These are phyloP conservation scores for Lactarius quietus DNA, from an alignment of 768 basidiomycete species.

Conservation along the genomic window DNA sequence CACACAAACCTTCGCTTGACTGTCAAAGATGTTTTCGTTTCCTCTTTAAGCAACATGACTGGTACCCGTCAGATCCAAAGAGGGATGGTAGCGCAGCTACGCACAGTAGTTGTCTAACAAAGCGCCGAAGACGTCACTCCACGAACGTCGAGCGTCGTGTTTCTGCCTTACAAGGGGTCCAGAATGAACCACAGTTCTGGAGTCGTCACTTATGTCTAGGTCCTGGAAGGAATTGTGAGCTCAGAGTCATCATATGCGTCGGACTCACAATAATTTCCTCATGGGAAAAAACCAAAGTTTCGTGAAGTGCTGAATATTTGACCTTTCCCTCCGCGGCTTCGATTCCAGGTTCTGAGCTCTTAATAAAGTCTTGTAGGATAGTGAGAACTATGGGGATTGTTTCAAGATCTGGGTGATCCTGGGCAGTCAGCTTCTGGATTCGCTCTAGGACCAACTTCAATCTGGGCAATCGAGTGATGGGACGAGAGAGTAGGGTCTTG, in stretches of 20 bases:
- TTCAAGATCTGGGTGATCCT: slow-evolving; percentile 76
- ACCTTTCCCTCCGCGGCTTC: slow-evolving; percentile 89
- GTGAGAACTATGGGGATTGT: slow-evolving; percentile 67
- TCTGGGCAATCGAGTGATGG: slow-evolving; percentile 84
- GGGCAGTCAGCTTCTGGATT: slow-evolving; percentile 59
- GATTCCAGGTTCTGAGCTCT: slow-evolving; percentile 87
- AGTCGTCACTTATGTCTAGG: slow-evolving; percentile 75
- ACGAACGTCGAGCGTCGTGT: slow-evolving; percentile 65
- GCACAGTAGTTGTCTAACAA: slow-evolving; percentile 76
- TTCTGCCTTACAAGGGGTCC: slow-evolving; percentile 57
- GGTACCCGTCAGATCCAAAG: slow-evolving; percentile 15
- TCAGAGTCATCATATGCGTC: slow-evolving; percentile 2
- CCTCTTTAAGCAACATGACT: slow-evolving; percentile 67
- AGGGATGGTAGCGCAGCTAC: slow-evolving; percentile 28
- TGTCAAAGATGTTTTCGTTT: slow-evolving; percentile 46
- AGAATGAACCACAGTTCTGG: slow-evolving; percentile 64
- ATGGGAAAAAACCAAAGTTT: slow-evolving; percentile 67
- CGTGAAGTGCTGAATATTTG: slow-evolving; percentile 78
- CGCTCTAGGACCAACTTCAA: slow-evolving; percentile 71
- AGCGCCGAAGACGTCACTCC: slow-evolving; percentile 64
- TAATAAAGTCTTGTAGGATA: slow-evolving; percentile 68
- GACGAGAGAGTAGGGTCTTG: slow-evolving; percentile 78
- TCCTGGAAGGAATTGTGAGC: slow-evolving; percentile 47
- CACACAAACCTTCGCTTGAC: slow-evolving; percentile 56
- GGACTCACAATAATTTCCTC: slow-evolving; percentile 76